Conservation (phyloP, 2,329 filamentous ascomycete genomes). For the Stagonosporopsis cucurbitacearum region DNA sequence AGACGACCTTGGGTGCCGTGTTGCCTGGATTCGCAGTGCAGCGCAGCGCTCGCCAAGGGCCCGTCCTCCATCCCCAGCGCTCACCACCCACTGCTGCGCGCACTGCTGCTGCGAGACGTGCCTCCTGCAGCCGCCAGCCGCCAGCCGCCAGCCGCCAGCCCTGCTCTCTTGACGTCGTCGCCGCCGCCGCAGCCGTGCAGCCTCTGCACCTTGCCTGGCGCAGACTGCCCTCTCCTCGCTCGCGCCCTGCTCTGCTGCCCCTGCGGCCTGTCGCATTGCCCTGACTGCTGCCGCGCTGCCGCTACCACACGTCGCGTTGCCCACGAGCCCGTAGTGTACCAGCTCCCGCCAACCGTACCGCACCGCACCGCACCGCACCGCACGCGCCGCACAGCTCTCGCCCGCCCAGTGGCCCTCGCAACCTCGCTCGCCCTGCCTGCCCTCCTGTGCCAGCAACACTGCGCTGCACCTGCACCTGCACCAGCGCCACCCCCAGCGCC, state of each 20-base stretch:
- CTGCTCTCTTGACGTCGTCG: slow-evolving; percentile 37
- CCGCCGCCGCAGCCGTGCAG: slow-evolving; percentile 22
- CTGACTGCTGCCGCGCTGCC: slow-evolving; percentile 30
- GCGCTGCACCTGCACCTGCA: slow-evolving; percentile 7
- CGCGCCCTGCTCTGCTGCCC: slow-evolving; percentile 1
- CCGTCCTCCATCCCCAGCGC: slow-evolving; percentile 14
- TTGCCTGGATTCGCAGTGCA: slow-evolving; percentile 28
- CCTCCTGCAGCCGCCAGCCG: slow-evolving; percentile 33
- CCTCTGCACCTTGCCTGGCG: slow-evolving; percentile 17
- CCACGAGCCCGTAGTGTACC: slow-evolving; percentile 24
- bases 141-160: slow-evolving; percentile 33
- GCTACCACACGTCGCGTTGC: slow-evolving; percentile 24
- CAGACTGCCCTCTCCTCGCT: slow-evolving; percentile 1
- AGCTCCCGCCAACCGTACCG: neutral
- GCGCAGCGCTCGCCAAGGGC: slow-evolving; percentile 27
- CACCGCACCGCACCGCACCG: too few relatives aligned
- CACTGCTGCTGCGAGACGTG: slow-evolving; percentile 37
- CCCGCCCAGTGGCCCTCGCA: neutral
- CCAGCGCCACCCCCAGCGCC: slow-evolving; percentile 5
- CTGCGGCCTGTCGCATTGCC: slow-evolving; percentile 19
- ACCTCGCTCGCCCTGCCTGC: neutral
- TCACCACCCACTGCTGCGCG: slow-evolving; percentile 24
- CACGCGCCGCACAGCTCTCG: neutral
- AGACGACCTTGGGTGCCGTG: slow-evolving; percentile 32
- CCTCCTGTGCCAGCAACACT: neutral